Base-by-base conservation (phyloP, 164 flowering plant genomes). In the Stephania yunnanensis region DNA sequence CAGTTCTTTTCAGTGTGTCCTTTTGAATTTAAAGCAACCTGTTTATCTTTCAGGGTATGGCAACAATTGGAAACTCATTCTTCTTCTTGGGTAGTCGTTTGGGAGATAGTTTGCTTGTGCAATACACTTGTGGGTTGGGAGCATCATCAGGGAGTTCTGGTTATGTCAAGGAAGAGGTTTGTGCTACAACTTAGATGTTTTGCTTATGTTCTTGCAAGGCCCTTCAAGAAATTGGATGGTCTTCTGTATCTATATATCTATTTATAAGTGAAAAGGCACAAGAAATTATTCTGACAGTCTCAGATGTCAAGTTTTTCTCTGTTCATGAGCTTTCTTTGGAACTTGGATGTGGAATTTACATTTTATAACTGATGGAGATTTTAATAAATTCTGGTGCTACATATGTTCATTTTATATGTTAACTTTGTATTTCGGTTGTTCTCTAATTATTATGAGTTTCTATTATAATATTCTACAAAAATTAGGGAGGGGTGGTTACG, bases 41-140 rank as follows among this genome's bases (percentile, higher is more conserved):
- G 17, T 76, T 73, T 36, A 31, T 76, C 67, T 72, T 79, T n/a
- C 78, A 92, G 99, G 97, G 84, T 50, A 89, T 96, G 66, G 82
- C 97, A 68, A 87, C 91, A 71, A 68, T 96, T 75, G 98, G 98
- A 73, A 87, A 77, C 82, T 89, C 97, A 4, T 83, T 96, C 64
- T 91, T 96, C 80, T 96, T 96, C 81, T 80, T 96, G 78, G n/a
- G n/a, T n/a, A n/a, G n/a, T n/a, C n/a, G n/a, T n/a, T n/a, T n/a
- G n/a, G n/a, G n/a, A n/a, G n/a, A n/a, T n/a, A n/a, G n/a, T n/a
- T n/a, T n/a, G n/a, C n/a, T n/a, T n/a, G n/a, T n/a, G n/a, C n/a
- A n/a, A n/a, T n/a, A n/a, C n/a, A n/a, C n/a, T n/a, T n/a, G n/a
- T n/a, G n/a, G n/a, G n/a, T n/a, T n/a, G n/a, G n/a, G n/a, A n/a